Evolutionary conservation across 345 rosid genomes (phyloP), one percentile per base, ranked within the genome.

Genomic region (Acer negundo): DNA sequence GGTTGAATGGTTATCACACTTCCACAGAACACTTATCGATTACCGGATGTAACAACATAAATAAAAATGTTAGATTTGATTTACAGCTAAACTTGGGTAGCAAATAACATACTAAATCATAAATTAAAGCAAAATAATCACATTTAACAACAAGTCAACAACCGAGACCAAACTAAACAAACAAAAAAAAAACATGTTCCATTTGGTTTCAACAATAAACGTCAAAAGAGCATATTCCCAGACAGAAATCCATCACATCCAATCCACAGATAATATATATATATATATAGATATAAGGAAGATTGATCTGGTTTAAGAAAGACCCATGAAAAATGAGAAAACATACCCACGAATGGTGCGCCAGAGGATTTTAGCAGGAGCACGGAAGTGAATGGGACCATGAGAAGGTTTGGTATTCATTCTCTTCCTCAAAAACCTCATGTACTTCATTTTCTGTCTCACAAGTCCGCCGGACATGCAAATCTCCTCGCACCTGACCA

Each of bases 391-490:
- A 79, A 94, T 90, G 75, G 97, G 95, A n/a, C 98, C 98, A 17
- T 93, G 97, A 55, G 97, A 94, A 10, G 98, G 98, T 77, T 93
- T 94, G 38, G 97, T 93, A 87, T 93, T 93, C 97, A 93, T 94
- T 47, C 97, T 91, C 84, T 90, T 90, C 73, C 98, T 86, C 19
- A 95, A 87, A 81, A 95, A 95, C 73, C 98, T 77, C 89, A 90
- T 69, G 87, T 89, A 93, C 89, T 95, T 95, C 97, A 93, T 93
- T 84, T 95, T 95, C 90, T 95, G 95, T 28, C 98, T 78, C 13
- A 93, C 97, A 26, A 95, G 86, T 0, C 93, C 98, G 47, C 97
- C 95, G 0, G 97, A 93, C 35, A 95, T 71, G 79, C 98, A 87
- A 16, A 93, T 90, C 90, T 91, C 94, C 80, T 95, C 97, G 80